Evolutionary conservation across 106 monocot species (phyloP).

Genomic region (Alisma plantagoaquatica): DNA sequence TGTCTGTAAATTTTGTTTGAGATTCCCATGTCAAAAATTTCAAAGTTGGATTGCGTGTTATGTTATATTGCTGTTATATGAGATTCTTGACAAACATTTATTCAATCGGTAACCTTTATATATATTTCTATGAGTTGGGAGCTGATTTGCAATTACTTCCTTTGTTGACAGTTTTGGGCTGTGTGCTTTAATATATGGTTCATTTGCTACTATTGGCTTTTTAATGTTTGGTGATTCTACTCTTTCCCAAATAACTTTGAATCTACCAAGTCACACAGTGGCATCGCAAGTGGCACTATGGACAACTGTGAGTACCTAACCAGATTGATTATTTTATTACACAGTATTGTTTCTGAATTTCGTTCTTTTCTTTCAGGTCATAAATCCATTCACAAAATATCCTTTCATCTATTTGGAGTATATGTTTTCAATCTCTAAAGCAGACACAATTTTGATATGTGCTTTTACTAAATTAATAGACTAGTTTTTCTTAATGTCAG

Average conservation of each 20-base stretch:
- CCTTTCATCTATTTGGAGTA: no score
- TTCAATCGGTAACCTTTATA: no score
- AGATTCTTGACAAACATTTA: no score
- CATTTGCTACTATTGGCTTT: slow-evolving; percentile 59
- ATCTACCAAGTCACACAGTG: slow-evolving; percentile 60
- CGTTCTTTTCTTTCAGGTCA: slow-evolving; percentile 49
- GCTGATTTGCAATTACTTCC: not conserved
- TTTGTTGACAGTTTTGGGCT: slow-evolving; percentile 46
- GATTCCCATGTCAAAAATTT: no score
- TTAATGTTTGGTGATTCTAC: slow-evolving; percentile 81
- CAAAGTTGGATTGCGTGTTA: no score
- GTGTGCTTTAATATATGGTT: slow-evolving; percentile 74
- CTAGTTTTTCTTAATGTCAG: not conserved
- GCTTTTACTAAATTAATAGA: not conserved
- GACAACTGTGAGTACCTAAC: slow-evolving; percentile 49
- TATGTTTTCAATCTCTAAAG: no score
- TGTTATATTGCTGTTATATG: no score
- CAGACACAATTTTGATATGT: no score
- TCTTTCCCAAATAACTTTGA: slow-evolving; percentile 80
- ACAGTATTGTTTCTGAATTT: not conserved
- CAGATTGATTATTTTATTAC: not conserved
- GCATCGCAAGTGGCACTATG: slow-evolving; percentile 70
- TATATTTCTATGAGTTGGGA: no score
- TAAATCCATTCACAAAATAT: slow-evolving; percentile 97
- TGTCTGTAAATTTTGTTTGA: no score